A percentile compares a stretch with the other conserved stretches of the same genome.
These are phyloP conservation scores for Debaryomyces sp. DNA, from an alignment of 1,139 yeast species.

Conservation along the genomic window DNA sequence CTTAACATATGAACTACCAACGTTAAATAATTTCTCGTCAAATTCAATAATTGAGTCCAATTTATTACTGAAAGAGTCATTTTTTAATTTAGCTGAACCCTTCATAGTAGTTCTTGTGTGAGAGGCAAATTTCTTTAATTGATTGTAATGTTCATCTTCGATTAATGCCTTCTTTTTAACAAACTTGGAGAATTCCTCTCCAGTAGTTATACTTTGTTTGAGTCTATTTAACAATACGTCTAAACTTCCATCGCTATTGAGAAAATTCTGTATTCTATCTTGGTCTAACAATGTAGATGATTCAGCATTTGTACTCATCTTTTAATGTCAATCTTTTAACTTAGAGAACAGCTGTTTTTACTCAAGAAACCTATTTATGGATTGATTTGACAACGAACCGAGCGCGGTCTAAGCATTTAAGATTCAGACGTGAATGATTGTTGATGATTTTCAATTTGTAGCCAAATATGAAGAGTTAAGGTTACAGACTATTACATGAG, in stretches of 20 bases:
- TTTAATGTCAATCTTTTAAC: background rate
- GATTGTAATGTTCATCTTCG: slow-evolving; percentile 79
- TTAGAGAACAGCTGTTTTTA: background rate
- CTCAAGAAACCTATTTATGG: background rate
- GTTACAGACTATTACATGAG: background rate
- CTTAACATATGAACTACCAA: slow-evolving; percentile 74
- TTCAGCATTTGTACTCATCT: slow-evolving; percentile 18
- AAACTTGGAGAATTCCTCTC: slow-evolving; percentile 82
- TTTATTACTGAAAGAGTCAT: slow-evolving; percentile 69
- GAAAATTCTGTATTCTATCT: slow-evolving; percentile 31
- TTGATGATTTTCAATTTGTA: background rate
- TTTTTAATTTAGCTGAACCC: slow-evolving; percentile 51
- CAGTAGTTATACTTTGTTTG: slow-evolving; percentile 77
- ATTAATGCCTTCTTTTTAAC: slow-evolving; percentile 76
- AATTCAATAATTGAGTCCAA: slow-evolving; percentile 71
- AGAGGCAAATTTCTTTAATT: slow-evolving; percentile 66
- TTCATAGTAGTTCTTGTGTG: slow-evolving; percentile 57
- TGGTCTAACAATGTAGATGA: slow-evolving; percentile 27
- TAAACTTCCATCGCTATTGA: slow-evolving; percentile 47
- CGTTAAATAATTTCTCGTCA: slow-evolving; percentile 75
- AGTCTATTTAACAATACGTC: slow-evolving; percentile 71
- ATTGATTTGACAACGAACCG: background rate
- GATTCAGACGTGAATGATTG: background rate
- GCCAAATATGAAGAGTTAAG: background rate
- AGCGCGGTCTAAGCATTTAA: background rate